Base-by-base conservation (phyloP, 2,329 filamentous ascomycete genomes). In the Penicillium palitans region DNA sequence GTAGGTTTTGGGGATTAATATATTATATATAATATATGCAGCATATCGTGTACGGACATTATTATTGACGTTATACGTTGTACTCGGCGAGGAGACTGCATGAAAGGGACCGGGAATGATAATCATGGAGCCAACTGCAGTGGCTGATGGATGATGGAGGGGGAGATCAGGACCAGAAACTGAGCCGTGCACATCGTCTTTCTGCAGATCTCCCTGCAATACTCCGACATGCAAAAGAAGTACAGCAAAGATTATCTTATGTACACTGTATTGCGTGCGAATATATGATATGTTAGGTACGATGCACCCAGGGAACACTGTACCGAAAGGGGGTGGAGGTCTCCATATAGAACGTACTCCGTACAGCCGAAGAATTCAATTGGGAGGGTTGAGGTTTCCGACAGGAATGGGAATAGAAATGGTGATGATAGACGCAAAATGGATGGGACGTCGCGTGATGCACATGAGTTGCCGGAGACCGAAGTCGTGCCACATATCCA, bases 181-280 rank as follows among this genome's bases (percentile, higher is more conserved):
- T 58, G 57, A 64, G 57, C 60, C 63, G 63, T 64, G 64, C 59
- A 61, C 57, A 40, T 47, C 29, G 13, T 21, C 54, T 45, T 53
- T 35, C 19, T 27, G 41, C 40, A 55, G 44, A 49, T 50, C 45
- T 40, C 27, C 47, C 51, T 59, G 55, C 42, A 57, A 54, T 55
- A 21, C 27, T 1, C 6, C 3, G 6, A 17, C 15, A n/a, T 24
- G n/a, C 31, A 33, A 33, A 13, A 33, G 17, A n/a, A 37, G 31
- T 31, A 5, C 29, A 31, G 12, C 29, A 31, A 25, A 25, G 25
- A 25, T 25, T 17, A 25, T 42, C 21, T 52, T 42, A 19, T 31
- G 21, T 12, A 42, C 10, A 24, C 12, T 37, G 27, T 46, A 25
- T 46, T 33, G 29, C 24, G 37, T 24, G 15, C 40, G 8, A 44